phyloP scores from a whole-genome alignment of 768 basidiomycete species.

The Trametes punicea region DNA sequence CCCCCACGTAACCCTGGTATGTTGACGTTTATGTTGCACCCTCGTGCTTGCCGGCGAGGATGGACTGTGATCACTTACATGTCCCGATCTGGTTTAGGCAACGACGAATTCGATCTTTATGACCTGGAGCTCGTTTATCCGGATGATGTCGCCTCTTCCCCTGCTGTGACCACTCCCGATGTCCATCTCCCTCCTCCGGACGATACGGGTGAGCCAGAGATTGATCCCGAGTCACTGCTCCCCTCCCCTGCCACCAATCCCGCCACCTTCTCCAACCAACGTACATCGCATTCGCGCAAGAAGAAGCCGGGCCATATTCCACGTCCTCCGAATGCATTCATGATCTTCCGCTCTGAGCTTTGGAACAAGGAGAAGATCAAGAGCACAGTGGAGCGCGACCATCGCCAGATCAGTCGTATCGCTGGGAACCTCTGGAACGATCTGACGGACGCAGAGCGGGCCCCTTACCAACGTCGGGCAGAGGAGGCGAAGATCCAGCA shows the following conservation, averaged over 20 bases:
- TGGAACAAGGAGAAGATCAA: constrained; percentile 52
- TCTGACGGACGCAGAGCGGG: constrained; percentile 44
- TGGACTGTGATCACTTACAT: not conserved
- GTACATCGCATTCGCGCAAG: constrained; percentile 41
- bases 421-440: constrained; percentile 68
- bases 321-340: constrained; percentile 84
- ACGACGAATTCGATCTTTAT: constrained; percentile 30
- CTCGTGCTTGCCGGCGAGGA: not conserved
- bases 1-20: constrained; percentile 35
- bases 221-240: constrained; percentile 5
- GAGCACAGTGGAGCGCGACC: constrained; percentile 56
- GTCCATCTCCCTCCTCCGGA: not conserved
- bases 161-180: constrained; percentile 20
- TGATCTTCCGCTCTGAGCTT: constrained; percentile 72
- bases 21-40: constrained; percentile 8
- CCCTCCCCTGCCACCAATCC: constrained; percentile 8
- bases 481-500: constrained; percentile 46
- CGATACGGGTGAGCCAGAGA: constrained; percentile 9
- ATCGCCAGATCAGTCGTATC: constrained; percentile 69
- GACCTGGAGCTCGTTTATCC: constrained; percentile 23
- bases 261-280: constrained; percentile 26
- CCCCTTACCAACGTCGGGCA: constrained; percentile 46
- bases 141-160: constrained; percentile 12
- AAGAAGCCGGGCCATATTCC: constrained; percentile 48
- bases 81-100: constrained; percentile 17